phyloP scores from a whole-genome alignment of 2,329 filamentous ascomycete species.

The Massarina eburnea region DNA sequence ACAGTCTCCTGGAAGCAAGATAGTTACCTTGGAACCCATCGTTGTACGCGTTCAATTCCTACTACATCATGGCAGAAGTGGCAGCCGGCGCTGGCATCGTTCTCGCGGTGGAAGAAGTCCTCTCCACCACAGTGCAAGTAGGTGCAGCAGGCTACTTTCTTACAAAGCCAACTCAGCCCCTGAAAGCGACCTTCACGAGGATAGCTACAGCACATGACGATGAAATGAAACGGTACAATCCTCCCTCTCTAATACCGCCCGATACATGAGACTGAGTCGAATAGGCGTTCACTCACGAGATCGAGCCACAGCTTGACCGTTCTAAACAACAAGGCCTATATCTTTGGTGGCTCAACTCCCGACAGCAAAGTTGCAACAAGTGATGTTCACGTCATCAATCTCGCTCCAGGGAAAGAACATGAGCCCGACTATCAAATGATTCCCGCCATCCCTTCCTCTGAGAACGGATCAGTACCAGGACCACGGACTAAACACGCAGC shows the following conservation, averaged over 20 bases:
- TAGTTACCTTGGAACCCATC: no score
- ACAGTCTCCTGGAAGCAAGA: no score
- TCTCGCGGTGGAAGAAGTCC: constrained; percentile 40
- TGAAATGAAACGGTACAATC: constrained; percentile 32
- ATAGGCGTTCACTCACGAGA: constrained; percentile 32
- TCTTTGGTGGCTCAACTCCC: constrained; percentile 47
- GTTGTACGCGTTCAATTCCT: no score
- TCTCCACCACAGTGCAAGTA: constrained; percentile 43
- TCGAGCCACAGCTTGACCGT: constrained; percentile 46
- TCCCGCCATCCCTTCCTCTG: constrained; percentile 40
- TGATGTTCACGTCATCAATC: constrained; percentile 46
- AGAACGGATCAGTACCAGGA: constrained; percentile 35
- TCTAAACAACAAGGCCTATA: constrained; percentile 47
- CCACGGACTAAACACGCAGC: constrained; percentile 44
- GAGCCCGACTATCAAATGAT: constrained; percentile 46
- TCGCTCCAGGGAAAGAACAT: constrained; percentile 18
- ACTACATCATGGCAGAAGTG: constrained; percentile 41
- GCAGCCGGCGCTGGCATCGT: constrained; percentile 43
- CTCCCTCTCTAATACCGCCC: constrained; percentile 9
- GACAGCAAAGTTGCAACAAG: constrained; percentile 43
- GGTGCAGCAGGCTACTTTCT: constrained; percentile 46
- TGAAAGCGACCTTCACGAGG: constrained; percentile 46
- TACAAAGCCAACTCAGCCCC: constrained; percentile 45
- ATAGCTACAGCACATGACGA: constrained; percentile 42
- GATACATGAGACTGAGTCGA: constrained; percentile 9